phyloP scores from a whole-genome alignment of 805 yeast species.

The Blastobotrys attinorum region DNA sequence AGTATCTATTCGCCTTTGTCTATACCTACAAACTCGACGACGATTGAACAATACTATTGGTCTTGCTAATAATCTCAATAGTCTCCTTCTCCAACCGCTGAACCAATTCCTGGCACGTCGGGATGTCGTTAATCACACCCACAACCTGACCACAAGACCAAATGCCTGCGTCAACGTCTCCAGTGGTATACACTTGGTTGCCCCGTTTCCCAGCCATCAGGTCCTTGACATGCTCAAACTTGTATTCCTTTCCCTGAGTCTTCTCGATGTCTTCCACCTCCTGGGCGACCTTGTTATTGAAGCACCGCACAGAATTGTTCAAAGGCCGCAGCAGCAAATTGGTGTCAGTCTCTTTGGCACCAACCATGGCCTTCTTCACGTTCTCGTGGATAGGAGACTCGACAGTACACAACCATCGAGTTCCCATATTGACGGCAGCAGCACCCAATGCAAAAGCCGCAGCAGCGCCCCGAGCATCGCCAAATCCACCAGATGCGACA shows the following conservation, averaged over 20 bases:
- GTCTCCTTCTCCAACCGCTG: conserved; percentile 23
- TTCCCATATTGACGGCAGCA: conserved; percentile 49
- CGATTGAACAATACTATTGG: conserved; percentile 1
- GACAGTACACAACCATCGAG: conserved; percentile 30
- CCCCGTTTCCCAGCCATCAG: conserved; percentile 27
- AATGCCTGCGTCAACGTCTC: conserved; percentile 25
- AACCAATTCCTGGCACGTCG: conserved; percentile 25
- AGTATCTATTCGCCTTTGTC: too few species aligned
- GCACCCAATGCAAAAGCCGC: conserved; percentile 36
- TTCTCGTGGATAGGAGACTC: conserved; percentile 26
- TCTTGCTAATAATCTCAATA: conserved; percentile 11
- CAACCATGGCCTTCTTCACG: conserved; percentile 19
- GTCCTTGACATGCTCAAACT: conserved; percentile 20
- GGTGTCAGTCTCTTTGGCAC: conserved; percentile 24
- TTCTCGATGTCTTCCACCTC: conserved; percentile 21
- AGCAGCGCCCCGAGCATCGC: conserved; percentile 27
- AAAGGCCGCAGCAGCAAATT: conserved; percentile 22
- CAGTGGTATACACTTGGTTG: conserved; percentile 22
- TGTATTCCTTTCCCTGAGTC: conserved; percentile 15
- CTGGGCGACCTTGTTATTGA: conserved; percentile 21
- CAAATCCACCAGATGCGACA: conserved; percentile 51
- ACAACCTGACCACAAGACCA: conserved; percentile 27
- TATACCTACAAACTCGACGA: not conserved
- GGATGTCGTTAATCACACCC: conserved; percentile 27
- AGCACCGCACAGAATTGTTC: conserved; percentile 26